Evolutionary conservation across 192 early-diverging fungal species (phyloP).

Genomic region (Coemansia sp.): DNA sequence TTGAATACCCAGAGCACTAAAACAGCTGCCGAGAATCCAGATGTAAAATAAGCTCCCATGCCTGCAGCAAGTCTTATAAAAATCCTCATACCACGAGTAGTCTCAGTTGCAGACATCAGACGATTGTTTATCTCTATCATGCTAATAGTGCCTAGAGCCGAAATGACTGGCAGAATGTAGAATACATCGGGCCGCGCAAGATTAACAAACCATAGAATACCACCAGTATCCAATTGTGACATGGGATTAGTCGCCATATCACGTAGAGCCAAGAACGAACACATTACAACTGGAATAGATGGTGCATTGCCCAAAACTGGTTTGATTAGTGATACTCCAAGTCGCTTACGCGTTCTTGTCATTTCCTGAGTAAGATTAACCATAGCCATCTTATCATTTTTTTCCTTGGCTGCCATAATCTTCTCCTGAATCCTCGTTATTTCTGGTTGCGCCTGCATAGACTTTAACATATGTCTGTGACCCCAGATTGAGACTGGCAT

Average conservation of each 20-base stretch:
- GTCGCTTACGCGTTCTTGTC: slow-evolving; percentile 59
- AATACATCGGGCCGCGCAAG: slow-evolving; percentile 78
- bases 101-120: slow-evolving; percentile 22
- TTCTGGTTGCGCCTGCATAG: slow-evolving; percentile 73
- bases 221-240: slow-evolving; percentile 76
- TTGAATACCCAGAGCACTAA: slow-evolving; percentile 86
- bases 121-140: slow-evolving; percentile 64
- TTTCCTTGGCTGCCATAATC: slow-evolving; percentile 58
- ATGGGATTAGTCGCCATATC: slow-evolving; percentile 80
- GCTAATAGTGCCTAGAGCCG: slow-evolving; percentile 66
- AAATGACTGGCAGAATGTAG: slow-evolving; percentile 76
- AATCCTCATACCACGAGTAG: slow-evolving; percentile 37
- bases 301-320: slow-evolving; percentile 61
- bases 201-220: slow-evolving; percentile 83
- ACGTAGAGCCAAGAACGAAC: slow-evolving; percentile 78
- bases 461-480: slow-evolving; percentile 66
- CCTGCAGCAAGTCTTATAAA: slow-evolving; percentile 52
- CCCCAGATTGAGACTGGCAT: slow-evolving; percentile 73
- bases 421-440: slow-evolving; percentile 65
- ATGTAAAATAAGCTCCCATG: slow-evolving; percentile 51
- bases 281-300: slow-evolving; percentile 82
- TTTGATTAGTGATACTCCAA: slow-evolving; percentile 64
- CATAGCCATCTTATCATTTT: slow-evolving; percentile 58
- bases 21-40: slow-evolving; percentile 59
- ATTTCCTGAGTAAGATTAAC: slow-evolving; percentile 60